phyloP scores from a whole-genome alignment of 2,329 filamentous ascomycete genomes.

The Pyrenophora graminea region DNA sequence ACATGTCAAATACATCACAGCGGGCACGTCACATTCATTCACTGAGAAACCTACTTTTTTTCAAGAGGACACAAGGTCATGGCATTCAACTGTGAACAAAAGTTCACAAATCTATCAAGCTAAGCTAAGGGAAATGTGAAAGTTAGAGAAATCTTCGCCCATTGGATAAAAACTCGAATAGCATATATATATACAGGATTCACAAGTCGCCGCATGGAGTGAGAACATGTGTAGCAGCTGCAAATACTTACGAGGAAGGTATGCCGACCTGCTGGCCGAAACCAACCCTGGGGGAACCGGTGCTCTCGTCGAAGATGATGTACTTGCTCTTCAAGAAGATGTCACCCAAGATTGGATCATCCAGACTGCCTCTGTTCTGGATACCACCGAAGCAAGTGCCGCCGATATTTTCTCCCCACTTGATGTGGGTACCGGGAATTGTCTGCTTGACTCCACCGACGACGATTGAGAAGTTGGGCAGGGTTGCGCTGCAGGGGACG shows the following conservation, averaged over 20 bases:
- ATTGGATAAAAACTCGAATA: too few species aligned
- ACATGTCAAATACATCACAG: too few species aligned
- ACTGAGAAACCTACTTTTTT: too few species aligned
- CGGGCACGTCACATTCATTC: too few species aligned
- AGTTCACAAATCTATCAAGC: too few species aligned
- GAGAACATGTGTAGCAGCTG: not conserved
- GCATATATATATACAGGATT: not conserved
- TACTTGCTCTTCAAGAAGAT: slow-evolving; percentile 79
- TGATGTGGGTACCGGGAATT: slow-evolving; percentile 58
- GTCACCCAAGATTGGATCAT: slow-evolving; percentile 66
- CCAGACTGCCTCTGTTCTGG: slow-evolving; percentile 52
- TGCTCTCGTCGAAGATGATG: slow-evolving; percentile 60
- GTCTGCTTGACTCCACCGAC: slow-evolving; percentile 57
- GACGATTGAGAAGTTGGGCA: slow-evolving; percentile 59
- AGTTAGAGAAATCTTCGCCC: too few species aligned
- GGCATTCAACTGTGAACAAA: too few species aligned
- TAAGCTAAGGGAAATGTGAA: too few species aligned
- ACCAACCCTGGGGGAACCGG: slow-evolving; percentile 47
- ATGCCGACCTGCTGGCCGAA: slow-evolving; percentile 49
- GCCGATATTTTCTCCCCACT: too few species aligned
- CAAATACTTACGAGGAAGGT: slow-evolving; percentile 6
- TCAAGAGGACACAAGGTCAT: too few species aligned
- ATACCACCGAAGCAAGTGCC: slow-evolving; percentile 70
- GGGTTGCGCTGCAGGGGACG: slow-evolving; percentile 56
- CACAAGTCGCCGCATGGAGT: not conserved